Evolutionary conservation across 495 filamentous ascomycete genomes (phyloP).

Genomic region (Rostrohypoxylon terebratum): DNA sequence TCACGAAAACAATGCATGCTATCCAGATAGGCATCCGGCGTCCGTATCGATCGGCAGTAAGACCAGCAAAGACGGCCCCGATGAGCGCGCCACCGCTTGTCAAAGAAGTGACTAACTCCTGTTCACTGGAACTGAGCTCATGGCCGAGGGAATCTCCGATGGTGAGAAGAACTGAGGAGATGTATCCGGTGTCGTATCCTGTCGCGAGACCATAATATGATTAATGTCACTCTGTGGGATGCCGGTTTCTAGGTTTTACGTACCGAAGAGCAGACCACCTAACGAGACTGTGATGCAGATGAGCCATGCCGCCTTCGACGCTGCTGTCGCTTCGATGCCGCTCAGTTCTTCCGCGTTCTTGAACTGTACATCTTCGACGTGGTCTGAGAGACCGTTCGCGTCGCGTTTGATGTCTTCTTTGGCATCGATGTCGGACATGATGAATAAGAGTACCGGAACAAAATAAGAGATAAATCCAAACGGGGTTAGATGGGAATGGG

Average conservation of each 20-base stretch:
- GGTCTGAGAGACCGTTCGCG: not conserved
- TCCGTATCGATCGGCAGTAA: not conserved
- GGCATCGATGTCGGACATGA: not conserved
- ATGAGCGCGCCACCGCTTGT: not conserved
- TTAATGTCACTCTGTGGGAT: not conserved
- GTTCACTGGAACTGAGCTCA: not conserved
- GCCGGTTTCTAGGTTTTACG: not conserved
- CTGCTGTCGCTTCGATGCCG: not conserved
- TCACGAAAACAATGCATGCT: not conserved
- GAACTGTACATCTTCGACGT: not conserved
- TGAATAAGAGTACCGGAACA: not conserved
- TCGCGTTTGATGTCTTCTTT: not conserved
- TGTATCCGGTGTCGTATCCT: not conserved
- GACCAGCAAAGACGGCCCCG: not conserved
- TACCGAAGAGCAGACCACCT: not conserved
- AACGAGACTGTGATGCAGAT: not conserved
- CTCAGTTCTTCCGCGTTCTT: not conserved
- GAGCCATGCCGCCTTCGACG: not conserved
- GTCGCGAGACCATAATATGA: not conserved
- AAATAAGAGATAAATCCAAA: not conserved
- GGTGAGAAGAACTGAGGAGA: not conserved
- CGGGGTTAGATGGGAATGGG: not conserved
- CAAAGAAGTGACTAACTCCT: not conserved
- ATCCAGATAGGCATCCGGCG: not conserved
- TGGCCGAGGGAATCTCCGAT: not conserved